Evolutionary conservation across 23 red algal genomes (phyloP), one percentile per base, ranked within the genome.

Genomic region (Pyropia yezoensis): DNA sequence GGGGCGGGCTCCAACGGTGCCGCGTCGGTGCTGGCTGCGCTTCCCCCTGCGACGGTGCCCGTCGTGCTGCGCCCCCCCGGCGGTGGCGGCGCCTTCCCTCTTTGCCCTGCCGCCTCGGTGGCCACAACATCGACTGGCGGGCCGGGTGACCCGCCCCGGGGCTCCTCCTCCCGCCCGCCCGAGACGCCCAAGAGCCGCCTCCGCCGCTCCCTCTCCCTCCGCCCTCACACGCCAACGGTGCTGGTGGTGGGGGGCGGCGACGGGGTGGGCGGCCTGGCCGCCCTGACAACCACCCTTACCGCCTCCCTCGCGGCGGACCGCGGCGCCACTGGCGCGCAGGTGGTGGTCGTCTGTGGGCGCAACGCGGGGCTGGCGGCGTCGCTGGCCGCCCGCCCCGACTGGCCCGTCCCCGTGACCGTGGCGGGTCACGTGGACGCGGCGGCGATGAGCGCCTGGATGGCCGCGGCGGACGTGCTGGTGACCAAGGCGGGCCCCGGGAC

Each of bases 401-500:
- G 75, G 76, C 67, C 75, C 1, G n/a, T 83, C 1, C 20, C 39
- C 15, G 87, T 91, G 5, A 18, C 24, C 3, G 67, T 91, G 27
- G 24, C 50, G 57, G 87, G 87, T 24, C 80, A 81, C 75, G 87
- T 91, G 49, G 26, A 66, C 26, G 39, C 39, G 6, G 54, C 47
- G 13, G 80, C 80, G 49, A 91, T 91, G 87, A 59, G 33, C 50
- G 87, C 80, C 19, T 91, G 69, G 57, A 91, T 91, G 87, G 68
- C 76, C 19, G 87, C 87, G 29, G 32, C 70, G 13, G 87, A 91
- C 54, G 34, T 82, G 39, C 34, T 91, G 26, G 75, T 91, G 54
- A 76, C 65, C 56, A 91, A 91, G 56, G 87, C 87, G 24, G 87
- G 87, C 12, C 87, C 87, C 13, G 87, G 87, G 19, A 91, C 87